These are phyloP conservation scores for Russula foetens DNA, from an alignment of 768 basidiomycete species.

Conservation along the genomic window DNA sequence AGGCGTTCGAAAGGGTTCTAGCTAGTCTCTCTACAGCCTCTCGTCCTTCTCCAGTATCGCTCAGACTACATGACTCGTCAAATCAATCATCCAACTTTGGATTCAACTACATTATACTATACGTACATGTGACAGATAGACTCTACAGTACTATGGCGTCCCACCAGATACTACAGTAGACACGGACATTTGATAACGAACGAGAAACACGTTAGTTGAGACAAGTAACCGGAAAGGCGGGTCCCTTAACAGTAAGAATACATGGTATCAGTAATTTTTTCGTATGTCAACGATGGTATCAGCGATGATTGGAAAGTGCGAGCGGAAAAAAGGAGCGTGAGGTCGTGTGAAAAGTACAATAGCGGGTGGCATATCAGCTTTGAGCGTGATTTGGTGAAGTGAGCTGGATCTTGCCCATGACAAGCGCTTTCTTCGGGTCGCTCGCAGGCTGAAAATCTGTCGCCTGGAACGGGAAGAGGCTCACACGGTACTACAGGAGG, in stretches of 20 bases:
- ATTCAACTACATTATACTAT: too few relatives aligned
- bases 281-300: not conserved
- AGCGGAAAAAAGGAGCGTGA: not conserved
- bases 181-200: too few relatives aligned
- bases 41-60: too few relatives aligned
- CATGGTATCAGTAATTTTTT: not conserved
- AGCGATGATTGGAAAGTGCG: not conserved
- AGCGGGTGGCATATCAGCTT: not conserved
- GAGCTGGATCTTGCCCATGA: slow-evolving; percentile 2
- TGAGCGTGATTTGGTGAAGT: not conserved
- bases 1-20: too few relatives aligned
- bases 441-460: not conserved
- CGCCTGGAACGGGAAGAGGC: slow-evolving; percentile 1
- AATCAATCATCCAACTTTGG: too few relatives aligned
- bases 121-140: too few relatives aligned
- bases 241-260: not conserved
- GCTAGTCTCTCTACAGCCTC: too few relatives aligned
- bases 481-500: not conserved
- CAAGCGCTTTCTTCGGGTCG: not conserved
- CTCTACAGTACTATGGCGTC: too few relatives aligned
- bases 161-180: too few relatives aligned
- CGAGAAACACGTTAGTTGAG: not conserved
- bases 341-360: not conserved
- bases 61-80: too few relatives aligned
- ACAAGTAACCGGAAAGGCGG: not conserved